Conservation (phyloP, 345 rosid species). For the Eucalyptus lansdowneana region DNA sequence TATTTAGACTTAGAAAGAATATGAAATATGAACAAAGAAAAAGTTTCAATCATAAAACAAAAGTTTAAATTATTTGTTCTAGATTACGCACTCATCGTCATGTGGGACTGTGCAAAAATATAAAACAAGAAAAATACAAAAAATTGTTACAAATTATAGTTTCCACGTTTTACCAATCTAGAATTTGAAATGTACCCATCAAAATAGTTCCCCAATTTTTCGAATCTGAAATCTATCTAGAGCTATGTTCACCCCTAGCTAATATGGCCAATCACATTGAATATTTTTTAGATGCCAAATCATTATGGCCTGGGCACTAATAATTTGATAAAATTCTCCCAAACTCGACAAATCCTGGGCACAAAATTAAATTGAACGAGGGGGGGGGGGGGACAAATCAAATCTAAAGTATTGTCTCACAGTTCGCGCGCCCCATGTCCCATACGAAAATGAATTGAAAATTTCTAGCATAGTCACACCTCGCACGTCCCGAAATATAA, state of each 20-base stretch:
- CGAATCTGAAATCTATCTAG: fast-evolving
- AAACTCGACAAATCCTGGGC: not conserved
- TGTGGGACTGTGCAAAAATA: fast-evolving
- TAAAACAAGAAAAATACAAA: fast-evolving
- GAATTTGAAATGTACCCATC: no score
- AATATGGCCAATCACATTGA: fast-evolving
- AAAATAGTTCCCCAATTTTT: no score
- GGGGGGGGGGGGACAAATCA: no score
- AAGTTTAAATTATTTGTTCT: fast-evolving
- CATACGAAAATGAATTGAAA: not conserved
- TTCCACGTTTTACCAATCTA: fast-evolving
- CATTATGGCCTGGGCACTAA: not conserved
- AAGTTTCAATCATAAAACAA: no score
- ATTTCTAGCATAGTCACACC: not conserved
- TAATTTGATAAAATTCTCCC: not conserved
- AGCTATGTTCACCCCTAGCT: fast-evolving
- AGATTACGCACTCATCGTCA: fast-evolving
- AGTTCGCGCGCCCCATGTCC: not conserved
- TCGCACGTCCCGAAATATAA: no score
- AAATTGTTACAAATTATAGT: fast-evolving
- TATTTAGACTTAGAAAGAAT: fast-evolving
- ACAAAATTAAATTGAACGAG: not conserved
- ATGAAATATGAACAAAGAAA: fast-evolving
- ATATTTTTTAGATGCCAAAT: not conserved
- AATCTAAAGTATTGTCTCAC: no score